Conservation (phyloP, 345 rosid species). For the Eucalyptus tenuipes region DNA sequence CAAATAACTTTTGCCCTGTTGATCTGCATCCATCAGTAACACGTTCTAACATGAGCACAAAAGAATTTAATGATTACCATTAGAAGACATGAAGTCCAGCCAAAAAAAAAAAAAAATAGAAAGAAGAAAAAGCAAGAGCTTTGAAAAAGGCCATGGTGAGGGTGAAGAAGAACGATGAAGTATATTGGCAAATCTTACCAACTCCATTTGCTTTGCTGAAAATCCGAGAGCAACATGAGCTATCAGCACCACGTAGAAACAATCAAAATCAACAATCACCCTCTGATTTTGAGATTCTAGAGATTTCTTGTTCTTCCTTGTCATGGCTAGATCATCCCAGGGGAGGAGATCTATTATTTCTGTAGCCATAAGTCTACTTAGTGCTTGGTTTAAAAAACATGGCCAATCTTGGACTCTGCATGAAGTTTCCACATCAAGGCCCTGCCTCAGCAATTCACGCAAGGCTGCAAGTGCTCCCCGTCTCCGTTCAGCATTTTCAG, state of each 20-base stretch:
- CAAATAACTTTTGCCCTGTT: slow-evolving; percentile 63
- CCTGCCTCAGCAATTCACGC: slow-evolving; percentile 81
- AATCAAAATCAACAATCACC: slow-evolving; percentile 63
- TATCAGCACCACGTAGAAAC: slow-evolving; percentile 61
- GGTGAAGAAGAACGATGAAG: not conserved
- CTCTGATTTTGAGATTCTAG: slow-evolving; percentile 93
- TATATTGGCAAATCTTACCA: slow-evolving; percentile 34
- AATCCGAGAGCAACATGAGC: slow-evolving; percentile 92
- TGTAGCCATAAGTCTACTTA: slow-evolving; percentile 59
- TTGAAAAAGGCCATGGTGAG: not conserved
- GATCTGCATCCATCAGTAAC: slow-evolving; percentile 35
- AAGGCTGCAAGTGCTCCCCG: slow-evolving; percentile 87
- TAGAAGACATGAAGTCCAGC: not conserved
- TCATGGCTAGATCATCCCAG: slow-evolving; percentile 65
- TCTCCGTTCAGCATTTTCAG: slow-evolving; percentile 79
- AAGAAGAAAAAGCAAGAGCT: not conserved
- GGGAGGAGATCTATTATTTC: slow-evolving; percentile 91
- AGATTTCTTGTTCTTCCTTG: slow-evolving; percentile 81
- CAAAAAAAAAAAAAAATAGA: not conserved
- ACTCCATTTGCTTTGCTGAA: slow-evolving; percentile 61
- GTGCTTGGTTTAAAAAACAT: slow-evolving; percentile 68
- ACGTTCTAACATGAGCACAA: not conserved
- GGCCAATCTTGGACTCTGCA: slow-evolving; percentile 91
- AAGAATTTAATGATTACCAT: not conserved
- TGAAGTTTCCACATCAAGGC: slow-evolving; percentile 79